Percentiles rank a stretch among this genome's conserved stretches.
These are phyloP conservation scores for Nematodospora valgi DNA, from an alignment of 805 yeast species.

Conservation along the genomic window DNA sequence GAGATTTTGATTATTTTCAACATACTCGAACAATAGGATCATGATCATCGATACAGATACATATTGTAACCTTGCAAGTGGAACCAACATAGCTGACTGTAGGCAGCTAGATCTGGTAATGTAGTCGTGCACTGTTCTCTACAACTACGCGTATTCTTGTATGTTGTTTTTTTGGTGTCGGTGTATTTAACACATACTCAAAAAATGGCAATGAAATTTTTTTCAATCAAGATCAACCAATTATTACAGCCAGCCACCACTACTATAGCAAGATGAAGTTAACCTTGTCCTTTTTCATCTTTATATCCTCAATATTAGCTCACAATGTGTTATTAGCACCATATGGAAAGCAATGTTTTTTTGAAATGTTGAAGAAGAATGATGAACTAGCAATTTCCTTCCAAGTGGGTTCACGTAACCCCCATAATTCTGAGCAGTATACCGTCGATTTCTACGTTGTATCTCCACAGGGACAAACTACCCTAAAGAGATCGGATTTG, in stretches of 20 bases:
- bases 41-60: too few relatives aligned
- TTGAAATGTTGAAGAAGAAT: slow-evolving; percentile 72
- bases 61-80: too few relatives aligned
- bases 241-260: too few relatives aligned
- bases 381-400: slow-evolving; percentile 85
- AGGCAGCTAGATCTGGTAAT: too few relatives aligned
- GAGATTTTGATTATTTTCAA: too few relatives aligned
- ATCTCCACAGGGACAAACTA: slow-evolving; percentile 44
- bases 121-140: background rate
- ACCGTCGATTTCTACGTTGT: slow-evolving; percentile 57
- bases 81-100: too few relatives aligned
- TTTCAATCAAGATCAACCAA: too few relatives aligned
- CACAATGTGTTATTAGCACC: slow-evolving; percentile 84
- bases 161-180: background rate
- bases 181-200: background rate
- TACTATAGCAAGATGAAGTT: background rate
- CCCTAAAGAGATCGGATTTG: slow-evolving; percentile 48
- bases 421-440: slow-evolving; percentile 62
- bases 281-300: slow-evolving; percentile 1
- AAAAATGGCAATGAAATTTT: too few relatives aligned
- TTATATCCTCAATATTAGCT: slow-evolving; percentile 36
- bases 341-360: slow-evolving; percentile 83
- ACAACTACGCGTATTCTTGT: background rate
- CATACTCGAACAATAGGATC: too few relatives aligned
- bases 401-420: slow-evolving; percentile 91